These are phyloP conservation scores for Akanthomyces uredinophilus DNA, from an alignment of 2,329 filamentous ascomycete genomes.

Conservation along the genomic window DNA sequence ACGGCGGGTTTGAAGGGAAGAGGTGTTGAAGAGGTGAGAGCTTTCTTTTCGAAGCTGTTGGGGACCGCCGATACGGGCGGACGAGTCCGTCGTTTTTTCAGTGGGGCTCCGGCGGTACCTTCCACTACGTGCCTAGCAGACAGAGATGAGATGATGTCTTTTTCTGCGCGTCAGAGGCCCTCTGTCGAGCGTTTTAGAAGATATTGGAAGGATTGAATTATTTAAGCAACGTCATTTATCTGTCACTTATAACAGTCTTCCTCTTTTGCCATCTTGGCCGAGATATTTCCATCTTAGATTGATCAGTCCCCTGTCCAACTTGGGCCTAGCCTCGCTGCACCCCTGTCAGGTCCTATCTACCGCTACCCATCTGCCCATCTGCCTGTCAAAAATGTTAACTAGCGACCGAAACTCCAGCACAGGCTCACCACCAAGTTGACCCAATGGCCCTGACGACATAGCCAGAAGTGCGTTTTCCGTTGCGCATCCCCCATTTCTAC, in stretches of 20 bases:
- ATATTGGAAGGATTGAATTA: too few species aligned
- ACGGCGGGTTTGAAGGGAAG: conserved; percentile 18
- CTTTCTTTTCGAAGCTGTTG: conserved; percentile 30
- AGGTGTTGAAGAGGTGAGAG: conserved; percentile 19
- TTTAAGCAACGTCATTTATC: too few species aligned
- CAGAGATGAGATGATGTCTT: background rate
- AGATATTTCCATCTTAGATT: background rate
- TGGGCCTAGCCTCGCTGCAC: conserved; percentile 1
- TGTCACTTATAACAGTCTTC: too few species aligned
- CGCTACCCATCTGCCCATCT: conserved; percentile 3
- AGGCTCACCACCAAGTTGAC: background rate
- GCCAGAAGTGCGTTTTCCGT: background rate
- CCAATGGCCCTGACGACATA: conserved; percentile 4
- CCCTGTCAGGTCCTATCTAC: conserved; percentile 9
- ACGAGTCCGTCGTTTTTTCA: conserved; percentile 27
- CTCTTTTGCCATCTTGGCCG: background rate
- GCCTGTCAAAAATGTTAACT: conserved; percentile 7
- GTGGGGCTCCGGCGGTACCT: conserved; percentile 18
- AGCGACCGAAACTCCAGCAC: conserved; percentile 2
- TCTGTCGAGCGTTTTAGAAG: background rate
- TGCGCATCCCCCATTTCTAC: background rate
- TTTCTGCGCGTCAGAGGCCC: background rate
- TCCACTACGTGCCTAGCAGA: background rate
- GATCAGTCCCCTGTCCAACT: background rate
- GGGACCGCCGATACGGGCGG: conserved; percentile 27